Evolutionary conservation across 2,329 filamentous ascomycete genomes (phyloP).

Genomic region (Alternaria ventricosa): DNA sequence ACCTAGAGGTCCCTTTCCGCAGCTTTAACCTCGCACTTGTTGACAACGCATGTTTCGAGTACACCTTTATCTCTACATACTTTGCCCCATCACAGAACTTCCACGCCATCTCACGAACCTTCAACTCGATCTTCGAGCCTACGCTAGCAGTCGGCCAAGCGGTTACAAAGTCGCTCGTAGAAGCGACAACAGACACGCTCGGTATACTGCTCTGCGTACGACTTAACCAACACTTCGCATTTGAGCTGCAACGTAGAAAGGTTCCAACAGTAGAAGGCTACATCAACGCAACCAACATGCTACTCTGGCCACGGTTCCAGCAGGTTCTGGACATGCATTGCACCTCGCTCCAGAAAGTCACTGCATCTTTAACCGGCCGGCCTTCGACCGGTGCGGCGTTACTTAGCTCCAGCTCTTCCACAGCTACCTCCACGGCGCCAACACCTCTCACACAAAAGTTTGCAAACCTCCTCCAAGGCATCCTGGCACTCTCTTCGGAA

Average conservation of each 20-base stretch:
- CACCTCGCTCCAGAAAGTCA: conserved; percentile 75
- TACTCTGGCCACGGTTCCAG: conserved; percentile 95
- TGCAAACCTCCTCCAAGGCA: conserved; percentile 86
- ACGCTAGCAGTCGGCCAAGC: conserved; percentile 83
- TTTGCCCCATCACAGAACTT: conserved; percentile 81
- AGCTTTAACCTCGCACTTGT: conserved; percentile 94
- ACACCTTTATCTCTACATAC: conserved; percentile 89
- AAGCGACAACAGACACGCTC: conserved; percentile 80
- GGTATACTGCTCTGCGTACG: conserved; percentile 91
- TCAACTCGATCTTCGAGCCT: conserved; percentile 86
- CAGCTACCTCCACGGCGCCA: conserved; percentile 75
- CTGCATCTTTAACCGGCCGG: conserved; percentile 50
- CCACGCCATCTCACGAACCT: conserved; percentile 79
- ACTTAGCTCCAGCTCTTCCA: conserved; percentile 49
- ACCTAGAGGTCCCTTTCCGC: conserved; percentile 87
- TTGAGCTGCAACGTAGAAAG: conserved; percentile 89
- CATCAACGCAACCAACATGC: conserved; percentile 93
- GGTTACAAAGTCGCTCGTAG: conserved; percentile 77
- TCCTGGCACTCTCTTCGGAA: conserved; percentile 83
- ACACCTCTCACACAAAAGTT: conserved; percentile 95
- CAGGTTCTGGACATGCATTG: conserved; percentile 92
- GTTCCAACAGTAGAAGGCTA: conserved; percentile 89
- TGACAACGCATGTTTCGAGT: conserved; percentile 94
- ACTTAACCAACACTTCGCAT: conserved; percentile 91
- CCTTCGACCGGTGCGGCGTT: conserved; percentile 44